Percentiles rank a stretch among this genome's conserved stretches.
Evolutionary conservation across 176 grass and related monocot genomes (phyloP).

Genomic region (Musa acuminata): DNA sequence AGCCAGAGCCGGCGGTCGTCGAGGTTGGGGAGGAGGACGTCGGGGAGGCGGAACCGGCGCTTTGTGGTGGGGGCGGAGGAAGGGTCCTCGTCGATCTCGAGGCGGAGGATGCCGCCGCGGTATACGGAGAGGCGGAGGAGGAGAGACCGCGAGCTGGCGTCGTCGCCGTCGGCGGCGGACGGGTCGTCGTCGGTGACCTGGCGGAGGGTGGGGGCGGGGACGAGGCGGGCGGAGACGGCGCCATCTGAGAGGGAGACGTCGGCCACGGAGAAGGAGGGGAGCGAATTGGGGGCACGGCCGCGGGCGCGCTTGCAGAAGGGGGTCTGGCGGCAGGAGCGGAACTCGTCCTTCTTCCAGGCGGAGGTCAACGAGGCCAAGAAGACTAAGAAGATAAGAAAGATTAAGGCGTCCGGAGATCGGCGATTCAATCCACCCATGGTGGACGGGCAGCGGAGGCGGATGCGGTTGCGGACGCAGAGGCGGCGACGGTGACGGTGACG

Average conservation of each 20-base stretch:
- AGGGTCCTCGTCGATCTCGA: slow-evolving; percentile 83
- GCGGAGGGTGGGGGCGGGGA: slow-evolving; percentile 26
- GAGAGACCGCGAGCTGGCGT: slow-evolving; percentile 25
- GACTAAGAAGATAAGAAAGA: slow-evolving; percentile 28
- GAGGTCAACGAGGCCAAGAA: slow-evolving; percentile 15
- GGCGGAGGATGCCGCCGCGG: slow-evolving; percentile 39
- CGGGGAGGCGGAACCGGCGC: slow-evolving; percentile 75
- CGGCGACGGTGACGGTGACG: neutral
- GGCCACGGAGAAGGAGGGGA: slow-evolving; percentile 56
- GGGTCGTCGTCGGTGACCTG: slow-evolving; percentile 9
- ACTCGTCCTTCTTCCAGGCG: slow-evolving; percentile 96
- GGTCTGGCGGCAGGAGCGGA: slow-evolving; percentile 82
- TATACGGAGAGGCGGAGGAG: slow-evolving; percentile 71
- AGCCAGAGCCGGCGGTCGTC: slow-evolving; percentile 52
- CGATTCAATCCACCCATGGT: neutral
- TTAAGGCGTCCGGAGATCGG: neutral
- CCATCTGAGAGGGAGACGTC: slow-evolving; percentile 54
- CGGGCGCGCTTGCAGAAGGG: slow-evolving; percentile 92
- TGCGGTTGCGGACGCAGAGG: neutral
- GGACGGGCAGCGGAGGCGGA: neutral
- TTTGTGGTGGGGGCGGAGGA: slow-evolving; percentile 20
- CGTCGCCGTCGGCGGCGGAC: neutral
- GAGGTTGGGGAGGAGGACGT: slow-evolving; percentile 64
- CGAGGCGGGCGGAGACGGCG: slow-evolving; percentile 41
- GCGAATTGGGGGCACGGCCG: slow-evolving; percentile 48